These are phyloP conservation scores for Penicillium sp. DNA, from an alignment of 2,329 filamentous ascomycete species.

Conservation along the genomic window DNA sequence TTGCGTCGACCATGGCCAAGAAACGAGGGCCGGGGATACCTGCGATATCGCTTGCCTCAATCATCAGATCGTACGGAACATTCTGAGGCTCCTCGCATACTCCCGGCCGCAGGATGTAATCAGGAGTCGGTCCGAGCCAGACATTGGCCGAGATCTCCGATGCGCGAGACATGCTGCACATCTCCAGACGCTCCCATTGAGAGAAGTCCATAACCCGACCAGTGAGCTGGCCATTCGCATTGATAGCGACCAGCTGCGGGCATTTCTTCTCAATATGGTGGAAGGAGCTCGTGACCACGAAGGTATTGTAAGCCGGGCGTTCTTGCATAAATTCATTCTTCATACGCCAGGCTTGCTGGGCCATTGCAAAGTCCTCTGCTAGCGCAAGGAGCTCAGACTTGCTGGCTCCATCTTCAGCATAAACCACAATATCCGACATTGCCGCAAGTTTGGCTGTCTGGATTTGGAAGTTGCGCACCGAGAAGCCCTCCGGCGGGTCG, in stretches of 20 bases:
- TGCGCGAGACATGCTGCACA: conserved; percentile 87
- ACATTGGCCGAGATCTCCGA: conserved; percentile 87
- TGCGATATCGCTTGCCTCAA: conserved; percentile 84
- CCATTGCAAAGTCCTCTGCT: conserved; percentile 62
- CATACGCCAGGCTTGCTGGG: conserved; percentile 71
- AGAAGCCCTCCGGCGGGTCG: conserved; percentile 87
- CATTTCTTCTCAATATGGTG: conserved; percentile 65
- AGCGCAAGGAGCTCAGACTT: conserved; percentile 62
- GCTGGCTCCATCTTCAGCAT: conserved; percentile 65
- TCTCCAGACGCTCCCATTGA: conserved; percentile 81
- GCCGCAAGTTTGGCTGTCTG: conserved; percentile 83
- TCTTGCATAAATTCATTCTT: conserved; percentile 56
- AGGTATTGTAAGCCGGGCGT: conserved; percentile 74
- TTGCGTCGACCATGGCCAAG: conserved; percentile 60
- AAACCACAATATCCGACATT: conserved; percentile 87
- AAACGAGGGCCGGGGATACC: conserved; percentile 66
- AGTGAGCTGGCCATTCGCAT: conserved; percentile 66
- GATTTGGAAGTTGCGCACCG: conserved; percentile 95
- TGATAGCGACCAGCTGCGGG: conserved; percentile 67
- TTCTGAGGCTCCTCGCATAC: conserved; percentile 46
- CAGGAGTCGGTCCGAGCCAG: conserved; percentile 82
- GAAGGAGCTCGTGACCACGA: conserved; percentile 65
- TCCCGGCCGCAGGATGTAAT: conserved; percentile 51
- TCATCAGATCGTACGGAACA: conserved; percentile 69
- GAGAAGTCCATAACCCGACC: conserved; percentile 80